Conservation (phyloP, 2,329 filamentous ascomycete genomes). For the Phaeosphaeria sp. region DNA sequence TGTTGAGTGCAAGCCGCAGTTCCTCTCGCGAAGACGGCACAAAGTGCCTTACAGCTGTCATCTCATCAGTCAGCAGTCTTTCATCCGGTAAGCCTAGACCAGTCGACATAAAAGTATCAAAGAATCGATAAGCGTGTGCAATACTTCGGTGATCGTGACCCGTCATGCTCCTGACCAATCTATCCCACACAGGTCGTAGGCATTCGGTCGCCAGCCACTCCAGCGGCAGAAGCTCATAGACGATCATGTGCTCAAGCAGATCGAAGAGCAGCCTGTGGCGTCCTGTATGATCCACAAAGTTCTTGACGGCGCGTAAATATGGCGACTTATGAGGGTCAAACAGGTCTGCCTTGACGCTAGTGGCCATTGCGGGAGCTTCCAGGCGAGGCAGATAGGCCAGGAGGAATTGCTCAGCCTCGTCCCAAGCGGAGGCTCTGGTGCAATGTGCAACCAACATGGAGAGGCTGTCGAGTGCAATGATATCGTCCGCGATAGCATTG, state of each 20-base stretch:
- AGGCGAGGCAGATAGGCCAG: slow-evolving; percentile 32
- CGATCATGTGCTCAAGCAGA: slow-evolving; percentile 42
- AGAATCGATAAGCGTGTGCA: slow-evolving; percentile 34
- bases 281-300: slow-evolving; percentile 37
- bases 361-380: slow-evolving; percentile 32
- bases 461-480: slow-evolving; percentile 35
- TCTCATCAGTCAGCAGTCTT: slow-evolving; percentile 25
- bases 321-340: slow-evolving; percentile 34
- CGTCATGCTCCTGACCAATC: slow-evolving; percentile 40
- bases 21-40: slow-evolving; percentile 33
- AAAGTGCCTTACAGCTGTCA: slow-evolving; percentile 24
- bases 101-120: slow-evolving; percentile 37
- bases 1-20: slow-evolving; percentile 42
- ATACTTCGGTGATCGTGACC: slow-evolving; percentile 35
- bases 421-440: slow-evolving; percentile 37
- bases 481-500: slow-evolving; percentile 43
- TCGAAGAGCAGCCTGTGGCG: slow-evolving; percentile 44
- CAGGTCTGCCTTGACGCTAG: slow-evolving; percentile 32
- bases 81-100: slow-evolving; percentile 39
- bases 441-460: slow-evolving; percentile 39
- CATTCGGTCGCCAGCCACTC: slow-evolving; percentile 48
- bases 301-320: slow-evolving; percentile 35
- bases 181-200: slow-evolving; percentile 46
- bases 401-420: slow-evolving; percentile 45
- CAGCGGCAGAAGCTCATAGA: slow-evolving; percentile 42